Evolutionary conservation across 805 yeast species (phyloP), one percentile per base, ranked within the genome.

Genomic region (Metahyphopichia silvanorum): DNA sequence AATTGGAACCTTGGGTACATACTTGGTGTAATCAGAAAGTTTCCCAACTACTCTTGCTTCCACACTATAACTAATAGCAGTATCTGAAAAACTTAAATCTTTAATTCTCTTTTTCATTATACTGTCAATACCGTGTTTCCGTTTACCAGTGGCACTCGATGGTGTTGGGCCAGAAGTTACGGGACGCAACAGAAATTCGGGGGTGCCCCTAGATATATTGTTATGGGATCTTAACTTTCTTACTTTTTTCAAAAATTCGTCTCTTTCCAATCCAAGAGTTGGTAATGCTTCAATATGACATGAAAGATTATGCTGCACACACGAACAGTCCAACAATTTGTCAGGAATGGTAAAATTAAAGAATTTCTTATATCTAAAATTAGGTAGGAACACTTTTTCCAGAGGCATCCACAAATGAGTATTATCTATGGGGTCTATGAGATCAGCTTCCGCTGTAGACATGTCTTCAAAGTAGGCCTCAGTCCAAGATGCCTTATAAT

Each of bases 401-500:
- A 14, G 16, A 4, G 50, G 39, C 15, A 55, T 37, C 28, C 32
- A 35, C 10, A 52, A 37, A 16, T 19, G 29, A 8, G 53, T 33
- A 21, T 46, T 43, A 32, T 55, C 60, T 6, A 42, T 28, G 1
- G 52, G 51, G 27, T 55, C 59, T n/a, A 40, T 23, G 10, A 30
- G 32, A 13, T 18, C 28, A 2, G 24, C 16, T 7, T 33, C 40
- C 5, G 29, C 38, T 7, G 15, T 21, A 9, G 20, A 22, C 5
- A 29, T 21, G 17, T 46, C 48, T 15, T 47, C 42, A 15, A 27
- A 27, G 11, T 34, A 31, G 4, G 50, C 57, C 1, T 58, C 60
- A 1, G 60, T 52, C 60, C 61, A 55, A 18, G 55, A 50, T 4
- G 61, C 59, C 14, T 44, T 40, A 39, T 43, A 55, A 31, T 55